phyloP scores from a whole-genome alignment of 805 yeast species.

The Yamadazyma tumulicola region DNA sequence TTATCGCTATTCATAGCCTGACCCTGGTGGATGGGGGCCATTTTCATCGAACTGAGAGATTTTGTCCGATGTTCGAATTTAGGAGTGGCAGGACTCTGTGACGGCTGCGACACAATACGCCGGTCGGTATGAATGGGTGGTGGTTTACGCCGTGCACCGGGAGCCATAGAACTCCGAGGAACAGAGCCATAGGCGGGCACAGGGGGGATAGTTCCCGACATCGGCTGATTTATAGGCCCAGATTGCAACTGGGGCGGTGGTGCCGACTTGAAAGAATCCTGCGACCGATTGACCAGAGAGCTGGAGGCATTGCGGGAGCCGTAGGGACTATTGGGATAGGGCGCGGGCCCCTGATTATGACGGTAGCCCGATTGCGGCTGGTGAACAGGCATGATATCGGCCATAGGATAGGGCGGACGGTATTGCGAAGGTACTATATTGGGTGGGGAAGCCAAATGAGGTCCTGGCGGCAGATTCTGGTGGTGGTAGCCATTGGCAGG shows the following conservation, averaged over 20 bases:
- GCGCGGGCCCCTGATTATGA: too few relatives aligned
- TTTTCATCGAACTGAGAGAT: constrained; percentile 25
- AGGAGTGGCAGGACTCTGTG: constrained; percentile 14
- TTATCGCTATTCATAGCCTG: constrained; percentile 6
- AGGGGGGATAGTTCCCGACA: too few relatives aligned
- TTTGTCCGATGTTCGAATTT: constrained; percentile 22
- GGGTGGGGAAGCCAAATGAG: too few relatives aligned
- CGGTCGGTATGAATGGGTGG: constrained; percentile 9
- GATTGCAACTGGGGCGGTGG: constrained; percentile 2
- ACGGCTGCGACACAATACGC: constrained; percentile 31
- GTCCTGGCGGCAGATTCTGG: background rate
- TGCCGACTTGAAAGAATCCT: background rate
- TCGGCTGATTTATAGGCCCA: too few relatives aligned
- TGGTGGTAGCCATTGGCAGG: too few relatives aligned
- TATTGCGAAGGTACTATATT: background rate
- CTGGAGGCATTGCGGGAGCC: constrained; percentile 4
- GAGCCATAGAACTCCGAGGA: too few relatives aligned
- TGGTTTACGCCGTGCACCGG: constrained; percentile 9
- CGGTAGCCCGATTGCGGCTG: too few relatives aligned
- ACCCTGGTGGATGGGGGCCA: constrained; percentile 12
- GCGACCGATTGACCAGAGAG: constrained; percentile 4
- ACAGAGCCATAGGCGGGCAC: too few relatives aligned
- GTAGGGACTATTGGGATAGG: constrained; percentile 1
- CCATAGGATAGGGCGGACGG: background rate
- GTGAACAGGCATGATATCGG: constrained; percentile 4